A percentile compares a stretch with the other conserved stretches of the same genome.
phyloP scores from a whole-genome alignment of 169 alveolate species.

The Perkinsus marinus region DNA sequence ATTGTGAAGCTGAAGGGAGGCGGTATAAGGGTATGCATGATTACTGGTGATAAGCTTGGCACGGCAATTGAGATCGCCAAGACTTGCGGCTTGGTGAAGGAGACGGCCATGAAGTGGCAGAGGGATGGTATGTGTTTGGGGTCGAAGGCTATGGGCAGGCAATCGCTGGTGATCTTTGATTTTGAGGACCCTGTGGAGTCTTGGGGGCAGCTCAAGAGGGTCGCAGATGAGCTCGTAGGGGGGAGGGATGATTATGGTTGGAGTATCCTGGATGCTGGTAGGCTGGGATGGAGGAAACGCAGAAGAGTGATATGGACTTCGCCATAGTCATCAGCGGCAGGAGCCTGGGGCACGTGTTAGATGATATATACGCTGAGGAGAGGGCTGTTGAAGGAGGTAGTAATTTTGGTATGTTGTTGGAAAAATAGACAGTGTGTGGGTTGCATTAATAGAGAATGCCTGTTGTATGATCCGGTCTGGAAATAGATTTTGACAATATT shows the following conservation, averaged over 20 bases:
- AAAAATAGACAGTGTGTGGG: too few relatives aligned
- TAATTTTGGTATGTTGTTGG: neutral
- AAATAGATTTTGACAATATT: too few relatives aligned
- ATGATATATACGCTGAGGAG: neutral
- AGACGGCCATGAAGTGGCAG: neutral
- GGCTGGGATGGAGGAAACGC: neutral
- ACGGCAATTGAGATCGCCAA: slow-evolving; percentile 95
- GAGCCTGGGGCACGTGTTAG: neutral
- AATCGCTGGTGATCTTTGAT: neutral
- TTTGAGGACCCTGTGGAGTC: neutral
- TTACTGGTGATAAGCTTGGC: slow-evolving; percentile 99
- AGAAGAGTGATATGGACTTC: neutral
- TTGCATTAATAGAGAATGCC: too few relatives aligned
- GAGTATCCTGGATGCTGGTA: neutral
- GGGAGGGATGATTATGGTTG: neutral
- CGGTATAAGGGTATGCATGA: slow-evolving; percentile 94
- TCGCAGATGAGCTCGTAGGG: neutral
- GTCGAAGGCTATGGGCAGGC: neutral
- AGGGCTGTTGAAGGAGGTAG: neutral
- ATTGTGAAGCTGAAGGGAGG: slow-evolving; percentile 83
- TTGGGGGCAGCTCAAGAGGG: neutral
- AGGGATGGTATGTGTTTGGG: neutral
- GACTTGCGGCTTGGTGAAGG: slow-evolving; percentile 73
- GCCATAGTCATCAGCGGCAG: neutral
- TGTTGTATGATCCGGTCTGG: too few relatives aligned